Evolutionary conservation across 2,329 filamentous ascomycete species (phyloP), one percentile per base, ranked within the genome.

Genomic region (Metarhizium rileyi): DNA sequence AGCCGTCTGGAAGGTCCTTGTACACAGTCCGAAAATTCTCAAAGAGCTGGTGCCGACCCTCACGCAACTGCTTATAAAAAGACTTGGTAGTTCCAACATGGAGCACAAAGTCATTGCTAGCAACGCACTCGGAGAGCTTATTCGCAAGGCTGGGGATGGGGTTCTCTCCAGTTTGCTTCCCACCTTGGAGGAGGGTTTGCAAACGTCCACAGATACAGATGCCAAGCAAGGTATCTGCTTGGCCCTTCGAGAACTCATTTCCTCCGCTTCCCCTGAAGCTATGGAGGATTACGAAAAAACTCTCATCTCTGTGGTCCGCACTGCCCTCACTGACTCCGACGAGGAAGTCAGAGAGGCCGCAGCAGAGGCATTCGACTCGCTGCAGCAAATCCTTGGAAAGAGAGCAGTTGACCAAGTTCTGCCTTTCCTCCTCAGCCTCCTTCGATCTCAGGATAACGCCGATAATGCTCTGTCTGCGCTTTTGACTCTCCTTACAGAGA

Each of bases 61-160:
- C 53, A 95, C 90, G 5, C 90, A 96, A 65, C 82, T 98, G 55
- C 86, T 98, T 59, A 97, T 98, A 64, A 83, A 88, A 52, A 87
- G 93, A 45, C 79, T 98, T 58, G 93, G 90, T 54, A 97, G 90
- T 66, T 86, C 90, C 43, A 97, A 96, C 63, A 90, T 95, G 84
- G 93, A 98, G 67, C 93, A 98, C 68, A 97, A 96, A 74, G 86
- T 95, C 59, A 98, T 98, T 74, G 93, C 94, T 57, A 91, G 91
- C 66, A 97, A 97, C 66, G 90, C 93, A 45, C 77, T 98, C 50
- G 93, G 93, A 62, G 93, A 98, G 66, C 81, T 98, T 57, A 97
- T 98, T 62, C 85, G 93, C 61, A 96, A 95, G 69, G 91, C 93
- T 61, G 93, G 94, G 53, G 93, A 98, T 66, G 86, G 89, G 50